These are phyloP conservation scores for Aspergillus bridgeri DNA, from an alignment of 495 filamentous ascomycete genomes.

Conservation along the genomic window DNA sequence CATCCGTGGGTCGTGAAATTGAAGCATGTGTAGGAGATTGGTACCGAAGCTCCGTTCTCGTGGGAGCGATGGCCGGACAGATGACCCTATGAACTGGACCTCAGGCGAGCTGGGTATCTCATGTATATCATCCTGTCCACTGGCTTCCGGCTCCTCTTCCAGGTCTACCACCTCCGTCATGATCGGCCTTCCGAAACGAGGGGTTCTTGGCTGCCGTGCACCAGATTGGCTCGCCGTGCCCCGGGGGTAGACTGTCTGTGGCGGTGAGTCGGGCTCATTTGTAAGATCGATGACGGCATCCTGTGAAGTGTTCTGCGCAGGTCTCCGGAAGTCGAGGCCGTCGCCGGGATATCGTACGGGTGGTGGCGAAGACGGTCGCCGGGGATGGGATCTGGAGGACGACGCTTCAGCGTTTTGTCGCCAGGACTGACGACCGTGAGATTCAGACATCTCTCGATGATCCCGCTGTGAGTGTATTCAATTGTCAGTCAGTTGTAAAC, in stretches of 20 bases:
- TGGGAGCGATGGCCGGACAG: conserved; percentile 11
- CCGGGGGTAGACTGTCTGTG: conserved; percentile 10
- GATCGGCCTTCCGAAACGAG: conserved; percentile 34
- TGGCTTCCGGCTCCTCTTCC: conserved; percentile 20
- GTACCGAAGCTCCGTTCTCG: not conserved
- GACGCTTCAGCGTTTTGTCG: conserved; percentile 16
- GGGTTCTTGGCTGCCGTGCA: conserved; percentile 18
- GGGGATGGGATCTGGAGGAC: conserved; percentile 18
- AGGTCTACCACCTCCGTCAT: conserved; percentile 37
- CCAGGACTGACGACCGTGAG: conserved; percentile 20
- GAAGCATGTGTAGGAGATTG: conserved; percentile 15
- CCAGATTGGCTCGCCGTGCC: conserved; percentile 5
- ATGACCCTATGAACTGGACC: conserved; percentile 37
- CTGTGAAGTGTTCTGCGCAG: conserved; percentile 28
- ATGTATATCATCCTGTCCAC: conserved; percentile 12
- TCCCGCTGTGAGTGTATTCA: conserved; percentile 27
- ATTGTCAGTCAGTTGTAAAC: conserved; percentile 2
- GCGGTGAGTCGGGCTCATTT: conserved; percentile 42
- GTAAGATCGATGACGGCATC: conserved; percentile 55
- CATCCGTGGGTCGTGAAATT: conserved; percentile 1
- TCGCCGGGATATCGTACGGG: conserved; percentile 38
- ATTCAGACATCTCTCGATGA: conserved; percentile 37
- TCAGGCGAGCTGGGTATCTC: conserved; percentile 36
- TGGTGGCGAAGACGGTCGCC: conserved; percentile 11
- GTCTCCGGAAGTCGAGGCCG: conserved; percentile 49